These are phyloP conservation scores for Pueraria montana DNA, from an alignment of 306 rosid species.

Conservation along the genomic window DNA sequence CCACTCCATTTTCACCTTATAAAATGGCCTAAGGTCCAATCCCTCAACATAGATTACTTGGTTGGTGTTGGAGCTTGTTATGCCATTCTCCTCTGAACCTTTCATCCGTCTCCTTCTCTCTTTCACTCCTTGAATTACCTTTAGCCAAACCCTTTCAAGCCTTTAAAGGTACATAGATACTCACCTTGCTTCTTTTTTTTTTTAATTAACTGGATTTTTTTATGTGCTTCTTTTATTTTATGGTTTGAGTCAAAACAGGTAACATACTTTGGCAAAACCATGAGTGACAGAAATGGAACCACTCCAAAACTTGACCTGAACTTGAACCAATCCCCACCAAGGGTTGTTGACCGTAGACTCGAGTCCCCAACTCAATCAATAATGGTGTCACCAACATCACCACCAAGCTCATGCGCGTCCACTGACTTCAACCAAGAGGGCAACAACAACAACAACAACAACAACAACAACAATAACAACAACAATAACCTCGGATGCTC, in stretches of 20 bases:
- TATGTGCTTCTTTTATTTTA: neutral
- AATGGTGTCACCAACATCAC: slow-evolving; percentile 74
- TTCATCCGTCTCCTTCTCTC: neutral
- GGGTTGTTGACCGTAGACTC: slow-evolving; percentile 54
- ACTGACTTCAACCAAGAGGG: slow-evolving; percentile 71
- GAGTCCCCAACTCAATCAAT: slow-evolving; percentile 74
- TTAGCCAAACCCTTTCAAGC: slow-evolving; percentile 7
- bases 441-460: slow-evolving; percentile 1
- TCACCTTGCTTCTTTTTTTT: neutral
- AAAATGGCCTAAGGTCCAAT: slow-evolving; percentile 61
- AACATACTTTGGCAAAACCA: slow-evolving; percentile 38
- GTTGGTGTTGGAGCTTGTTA: slow-evolving; percentile 41
- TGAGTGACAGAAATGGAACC: slow-evolving; percentile 78
- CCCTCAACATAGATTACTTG: slow-evolving; percentile 49
- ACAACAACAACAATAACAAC: too few relatives aligned
- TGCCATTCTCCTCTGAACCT: neutral
- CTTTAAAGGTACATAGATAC: slow-evolving; percentile 40
- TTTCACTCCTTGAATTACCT: neutral
- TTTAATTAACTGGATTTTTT: neutral
- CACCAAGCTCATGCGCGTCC: slow-evolving; percentile 86
- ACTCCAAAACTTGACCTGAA: slow-evolving; percentile 83
- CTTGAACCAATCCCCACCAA: slow-evolving; percentile 90
- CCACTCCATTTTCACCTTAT: slow-evolving; percentile 61
- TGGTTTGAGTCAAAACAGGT: slow-evolving; percentile 27
- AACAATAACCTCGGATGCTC: slow-evolving; percentile 46